phyloP scores from a whole-genome alignment of 2,329 filamentous ascomycete species.

The Pseudocercospora vitis region DNA sequence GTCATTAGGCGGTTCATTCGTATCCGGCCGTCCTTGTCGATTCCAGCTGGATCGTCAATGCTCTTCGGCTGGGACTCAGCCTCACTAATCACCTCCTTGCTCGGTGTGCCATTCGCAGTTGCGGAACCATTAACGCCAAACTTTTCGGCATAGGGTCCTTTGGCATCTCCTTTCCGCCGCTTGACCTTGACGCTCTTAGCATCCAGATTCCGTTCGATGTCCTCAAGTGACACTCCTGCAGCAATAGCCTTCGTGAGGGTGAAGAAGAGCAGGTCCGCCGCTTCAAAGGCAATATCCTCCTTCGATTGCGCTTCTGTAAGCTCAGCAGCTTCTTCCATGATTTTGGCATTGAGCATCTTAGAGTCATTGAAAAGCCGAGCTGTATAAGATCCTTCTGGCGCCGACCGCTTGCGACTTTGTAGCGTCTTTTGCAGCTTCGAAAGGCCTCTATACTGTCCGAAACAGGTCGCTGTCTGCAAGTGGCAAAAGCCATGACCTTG shows the following conservation, averaged over 20 bases:
- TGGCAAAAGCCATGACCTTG: slow-evolving; percentile 91
- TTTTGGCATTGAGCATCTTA: slow-evolving; percentile 88
- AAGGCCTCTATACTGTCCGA: slow-evolving; percentile 79
- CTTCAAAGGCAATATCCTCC: slow-evolving; percentile 87
- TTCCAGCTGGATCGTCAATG: slow-evolving; percentile 52
- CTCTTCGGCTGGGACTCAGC: slow-evolving; percentile 56
- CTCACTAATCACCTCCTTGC: slow-evolving; percentile 48
- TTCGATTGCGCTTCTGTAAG: slow-evolving; percentile 81
- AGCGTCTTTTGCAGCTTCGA: slow-evolving; percentile 85
- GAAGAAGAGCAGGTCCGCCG: slow-evolving; percentile 94
- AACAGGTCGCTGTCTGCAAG: slow-evolving; percentile 86
- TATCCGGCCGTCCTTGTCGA: slow-evolving; percentile 60
- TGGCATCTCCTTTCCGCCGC: slow-evolving; percentile 88
- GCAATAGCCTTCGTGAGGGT: slow-evolving; percentile 85
- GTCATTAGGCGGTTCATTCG: slow-evolving; percentile 79
- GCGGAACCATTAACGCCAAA: slow-evolving; percentile 59
- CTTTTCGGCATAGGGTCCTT: slow-evolving; percentile 87
- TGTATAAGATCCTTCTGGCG: slow-evolving; percentile 89
- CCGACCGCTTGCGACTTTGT: slow-evolving; percentile 74
- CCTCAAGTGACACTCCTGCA: slow-evolving; percentile 79
- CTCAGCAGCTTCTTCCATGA: slow-evolving; percentile 97
- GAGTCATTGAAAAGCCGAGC: slow-evolving; percentile 88
- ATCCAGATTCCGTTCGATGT: slow-evolving; percentile 89
- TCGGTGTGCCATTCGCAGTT: slow-evolving; percentile 26
- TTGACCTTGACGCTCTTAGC: slow-evolving; percentile 95